Base-by-base conservation (phyloP, 129 eudicot species). In the Apium graveolens region DNA sequence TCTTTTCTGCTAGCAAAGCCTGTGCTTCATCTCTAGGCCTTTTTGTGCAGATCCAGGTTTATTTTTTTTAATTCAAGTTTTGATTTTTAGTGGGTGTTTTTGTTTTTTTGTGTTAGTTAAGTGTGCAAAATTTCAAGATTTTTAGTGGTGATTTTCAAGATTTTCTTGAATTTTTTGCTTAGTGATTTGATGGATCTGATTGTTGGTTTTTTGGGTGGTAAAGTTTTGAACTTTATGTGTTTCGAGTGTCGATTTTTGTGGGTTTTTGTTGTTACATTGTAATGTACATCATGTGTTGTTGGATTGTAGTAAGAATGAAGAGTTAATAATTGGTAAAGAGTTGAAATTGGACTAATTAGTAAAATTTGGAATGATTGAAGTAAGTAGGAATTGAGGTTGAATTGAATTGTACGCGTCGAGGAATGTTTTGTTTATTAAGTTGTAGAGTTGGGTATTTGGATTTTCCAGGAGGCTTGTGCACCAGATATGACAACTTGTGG, bases 1-100 rank as follows among this genome's bases (percentile, higher is more conserved):
- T 93, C 55, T 83, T 91, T 80, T 78, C 84, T 27, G 83, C 91
- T 57, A 91, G 97, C 89, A 85, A 86, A 86, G 95, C 96, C 17
- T 88, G 81, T 37, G 88, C 83, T 70, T 76, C 76, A 78, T 86
- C 93, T n/a, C 66, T 89, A 73, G 95, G 89, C 24, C 81, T 86
- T 78, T 93, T 89, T 75, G 34, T 93, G 83, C 98, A 93, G 98
- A 91, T 93, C 95, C 98, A 93, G 98, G 98, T 93, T 6, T n/a
- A n/a, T 70, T 76, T 10, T 0, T 32, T 2, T 24, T 73, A 32
- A 29, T 16, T 38, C 35, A 48, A 57, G 41, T 45, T 77, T 26
- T 81, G 7, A 24, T 41, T 70, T 75, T 16, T 41, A 16, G 43
- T 77, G 3, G 79, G 3, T 39, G 12, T 21, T 8, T n/a, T 27